phyloP scores from a whole-genome alignment of 352 stramenopile genomes.

The Pythium aristosporum region DNA sequence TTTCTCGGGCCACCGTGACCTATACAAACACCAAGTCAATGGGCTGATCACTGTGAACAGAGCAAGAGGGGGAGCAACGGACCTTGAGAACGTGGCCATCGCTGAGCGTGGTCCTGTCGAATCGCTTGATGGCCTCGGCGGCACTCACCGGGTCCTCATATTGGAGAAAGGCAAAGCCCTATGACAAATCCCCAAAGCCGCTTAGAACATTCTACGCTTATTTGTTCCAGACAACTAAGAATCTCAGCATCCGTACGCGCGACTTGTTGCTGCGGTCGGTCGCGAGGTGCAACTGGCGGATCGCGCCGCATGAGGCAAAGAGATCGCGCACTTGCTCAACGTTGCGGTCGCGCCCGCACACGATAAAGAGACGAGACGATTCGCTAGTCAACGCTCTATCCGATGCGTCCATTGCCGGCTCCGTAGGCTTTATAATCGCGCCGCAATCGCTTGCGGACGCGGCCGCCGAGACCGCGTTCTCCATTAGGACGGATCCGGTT shows the following conservation, averaged over 20 bases:
- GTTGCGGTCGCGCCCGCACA: slow-evolving; percentile 66
- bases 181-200: not conserved
- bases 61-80: not conserved
- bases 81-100: slow-evolving; percentile 81
- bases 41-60: not conserved
- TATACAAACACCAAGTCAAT: slow-evolving; percentile 25
- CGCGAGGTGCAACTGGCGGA: slow-evolving; percentile 68
- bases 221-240: not conserved
- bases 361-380: slow-evolving; percentile 57
- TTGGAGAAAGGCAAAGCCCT: slow-evolving; percentile 79
- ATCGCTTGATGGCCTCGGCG: slow-evolving; percentile 49
- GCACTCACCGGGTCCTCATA: slow-evolving; percentile 57
- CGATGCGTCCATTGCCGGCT: not conserved
- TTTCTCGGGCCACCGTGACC: slow-evolving; percentile 68
- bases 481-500: slow-evolving; percentile 1
- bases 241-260: slow-evolving; percentile 30
- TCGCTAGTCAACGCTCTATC: not conserved
- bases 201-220: not conserved
- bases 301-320: slow-evolving; percentile 55
- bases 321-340: slow-evolving; percentile 61
- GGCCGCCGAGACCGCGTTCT: not conserved
- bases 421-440: not conserved
- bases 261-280: slow-evolving; percentile 80
- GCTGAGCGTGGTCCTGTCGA: slow-evolving; percentile 57
- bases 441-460: not conserved